Evolutionary conservation across 1,139 yeast genomes (phyloP).

Genomic region (Yamadazyma blattariae): DNA sequence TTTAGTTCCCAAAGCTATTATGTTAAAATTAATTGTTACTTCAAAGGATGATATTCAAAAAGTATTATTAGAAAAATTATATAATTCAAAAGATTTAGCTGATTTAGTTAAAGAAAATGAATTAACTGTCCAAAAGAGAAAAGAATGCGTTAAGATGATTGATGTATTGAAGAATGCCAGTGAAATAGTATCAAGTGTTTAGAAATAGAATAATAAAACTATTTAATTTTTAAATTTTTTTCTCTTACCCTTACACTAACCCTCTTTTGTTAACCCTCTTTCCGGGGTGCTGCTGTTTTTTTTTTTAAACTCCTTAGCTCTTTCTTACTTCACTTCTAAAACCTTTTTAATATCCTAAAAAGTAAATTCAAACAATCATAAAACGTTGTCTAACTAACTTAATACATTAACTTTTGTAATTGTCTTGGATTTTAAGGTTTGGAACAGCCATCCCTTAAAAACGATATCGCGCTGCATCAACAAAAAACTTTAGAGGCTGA

Average conservation of each 20-base stretch:
- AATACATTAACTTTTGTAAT: too few relatives aligned
- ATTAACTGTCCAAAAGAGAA: conserved; percentile 88
- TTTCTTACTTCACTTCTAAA: too few relatives aligned
- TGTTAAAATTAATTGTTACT: conserved; percentile 82
- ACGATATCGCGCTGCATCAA: too few relatives aligned
- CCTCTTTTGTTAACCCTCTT: too few relatives aligned
- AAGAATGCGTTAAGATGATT: conserved; percentile 93
- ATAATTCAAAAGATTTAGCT: conserved; percentile 70
- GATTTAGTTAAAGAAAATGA: conserved; percentile 91
- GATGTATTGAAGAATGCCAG: conserved; percentile 86
- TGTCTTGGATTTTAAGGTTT: too few relatives aligned
- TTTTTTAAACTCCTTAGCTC: too few relatives aligned
- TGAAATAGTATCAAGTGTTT: conserved; percentile 87
- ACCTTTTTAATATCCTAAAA: too few relatives aligned
- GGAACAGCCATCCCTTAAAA: too few relatives aligned
- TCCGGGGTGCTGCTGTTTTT: too few relatives aligned
- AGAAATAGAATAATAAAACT: conserved; percentile 9
- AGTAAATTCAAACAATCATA: too few relatives aligned
- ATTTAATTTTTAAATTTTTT: not conserved
- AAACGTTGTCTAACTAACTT: too few relatives aligned
- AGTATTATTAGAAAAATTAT: conserved; percentile 82
- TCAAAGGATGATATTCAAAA: conserved; percentile 89
- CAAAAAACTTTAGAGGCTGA: too few relatives aligned
- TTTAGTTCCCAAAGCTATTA: conserved; percentile 90
- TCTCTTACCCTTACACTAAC: not conserved